Evolutionary conservation across 2,329 filamentous ascomycete genomes (phyloP), one percentile per base, ranked within the genome.

Genomic region (Epichloe coenophiala): DNA sequence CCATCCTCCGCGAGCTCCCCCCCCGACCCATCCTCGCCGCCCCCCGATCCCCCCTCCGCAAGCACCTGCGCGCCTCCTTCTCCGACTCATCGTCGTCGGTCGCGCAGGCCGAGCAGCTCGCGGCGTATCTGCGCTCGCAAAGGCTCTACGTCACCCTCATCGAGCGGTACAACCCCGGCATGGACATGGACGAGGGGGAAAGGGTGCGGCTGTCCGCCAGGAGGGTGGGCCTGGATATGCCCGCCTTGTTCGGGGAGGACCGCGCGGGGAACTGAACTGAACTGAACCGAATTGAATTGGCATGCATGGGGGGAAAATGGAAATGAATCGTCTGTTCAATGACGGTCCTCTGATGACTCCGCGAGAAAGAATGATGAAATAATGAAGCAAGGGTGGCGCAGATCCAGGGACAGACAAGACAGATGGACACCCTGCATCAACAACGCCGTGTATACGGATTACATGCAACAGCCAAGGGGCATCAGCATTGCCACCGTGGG

Each of bases 81-180:
- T 47, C 57, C 57, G 33, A 57, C 62, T 49, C 35, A 58, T 1
- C 23, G 6, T 9, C 42, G 31, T 6, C 49, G 62, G 23, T 27
- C 23, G 64, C 61, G 57, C 45, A 54, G 33, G 84, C 81, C 17
- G 17, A 17, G 17, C 17, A 17, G 17, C 81, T 88, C 57, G 68
- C 89, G 27, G 77, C 81, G 51, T 97, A 95, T 64, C 75, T 93
- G 19, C 80, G 80, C 59, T 84, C 90, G n/a, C 93, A 98, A 72
- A 76, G 90, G 48, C 79, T 80, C 63, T 96, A 97, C 65, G 77
- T 80, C 27, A 83, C 80, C 15, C 71, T 97, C 42, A 66, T 97
- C 38, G 90, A 96, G 69, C 77, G 90, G 59, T 97, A 98, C 69
- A 97, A 97, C 66, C 89, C 89, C 0, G 89, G 90, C 17, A 88